A percentile compares a stretch with the other conserved stretches of the same genome.
Conservation (phyloP, 208 protist genomes). For the Phytomonas sp. region DNA sequence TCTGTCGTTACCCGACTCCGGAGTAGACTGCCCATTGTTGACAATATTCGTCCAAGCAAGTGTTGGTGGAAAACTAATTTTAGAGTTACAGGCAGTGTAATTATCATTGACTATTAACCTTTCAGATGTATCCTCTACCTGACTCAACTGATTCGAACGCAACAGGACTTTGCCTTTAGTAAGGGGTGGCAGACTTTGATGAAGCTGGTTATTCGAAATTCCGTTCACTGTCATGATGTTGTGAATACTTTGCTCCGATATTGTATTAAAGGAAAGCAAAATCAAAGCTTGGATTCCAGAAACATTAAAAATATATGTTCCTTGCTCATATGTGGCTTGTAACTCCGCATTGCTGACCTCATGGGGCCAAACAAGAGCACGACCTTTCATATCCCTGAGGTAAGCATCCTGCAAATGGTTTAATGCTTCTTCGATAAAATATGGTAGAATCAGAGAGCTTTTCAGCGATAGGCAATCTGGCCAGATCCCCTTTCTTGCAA, state of each 20-base stretch:
- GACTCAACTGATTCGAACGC: slow-evolving; percentile 1
- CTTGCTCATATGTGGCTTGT: slow-evolving; percentile 34
- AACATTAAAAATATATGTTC: slow-evolving; percentile 37
- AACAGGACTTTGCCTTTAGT: slow-evolving; percentile 25
- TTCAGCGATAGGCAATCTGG: slow-evolving; percentile 32
- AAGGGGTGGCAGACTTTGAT: slow-evolving; percentile 33
- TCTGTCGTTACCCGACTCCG: slow-evolving; percentile 62
- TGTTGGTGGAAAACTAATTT: slow-evolving; percentile 41
- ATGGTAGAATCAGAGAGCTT: slow-evolving; percentile 19
- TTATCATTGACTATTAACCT: slow-evolving; percentile 52
- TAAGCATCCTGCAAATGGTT: slow-evolving; percentile 47
- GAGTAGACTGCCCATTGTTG: slow-evolving; percentile 30
- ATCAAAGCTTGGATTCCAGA: slow-evolving; percentile 64
- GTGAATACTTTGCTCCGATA: slow-evolving; percentile 1
- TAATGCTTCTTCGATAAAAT: slow-evolving; percentile 34
- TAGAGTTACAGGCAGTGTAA: slow-evolving; percentile 42
- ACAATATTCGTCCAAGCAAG: slow-evolving; percentile 29
- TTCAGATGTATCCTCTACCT: slow-evolving; percentile 21
- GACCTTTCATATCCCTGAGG: slow-evolving; percentile 44
- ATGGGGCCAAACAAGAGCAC: slow-evolving; percentile 74
- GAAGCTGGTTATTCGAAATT: slow-evolving; percentile 32
- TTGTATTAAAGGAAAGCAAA: slow-evolving; percentile 69
- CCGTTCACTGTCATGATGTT: slow-evolving; percentile 17
- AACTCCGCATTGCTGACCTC: slow-evolving; percentile 68
- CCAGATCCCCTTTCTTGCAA: slow-evolving; percentile 82